Percentiles rank a stretch among this genome's conserved stretches.
Evolutionary conservation across 106 monocot species (phyloP).

Genomic region (Phalaenopsis equestris): DNA sequence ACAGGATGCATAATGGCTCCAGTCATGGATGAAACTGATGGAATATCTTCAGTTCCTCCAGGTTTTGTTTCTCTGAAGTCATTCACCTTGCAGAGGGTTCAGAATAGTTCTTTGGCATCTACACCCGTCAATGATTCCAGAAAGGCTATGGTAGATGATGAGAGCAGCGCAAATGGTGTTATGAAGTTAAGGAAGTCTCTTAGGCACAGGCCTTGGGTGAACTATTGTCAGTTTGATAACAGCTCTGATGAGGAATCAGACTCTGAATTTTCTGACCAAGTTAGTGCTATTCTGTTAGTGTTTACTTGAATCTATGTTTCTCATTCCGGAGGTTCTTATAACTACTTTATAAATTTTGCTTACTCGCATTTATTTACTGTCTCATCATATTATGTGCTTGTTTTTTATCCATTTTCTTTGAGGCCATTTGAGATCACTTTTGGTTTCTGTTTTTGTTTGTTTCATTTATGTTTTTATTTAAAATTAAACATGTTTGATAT

Average conservation of each 20-base stretch:
- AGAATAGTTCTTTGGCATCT: conserved; percentile 13
- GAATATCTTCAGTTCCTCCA: conserved; percentile 53
- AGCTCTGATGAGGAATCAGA: conserved; percentile 56
- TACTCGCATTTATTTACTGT: neutral
- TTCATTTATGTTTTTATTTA: too few relatives aligned
- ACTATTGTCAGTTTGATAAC: conserved; percentile 45
- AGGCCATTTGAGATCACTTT: too few relatives aligned
- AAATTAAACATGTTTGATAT: too few relatives aligned
- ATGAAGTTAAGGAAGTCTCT: conserved; percentile 44
- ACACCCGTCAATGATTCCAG: conserved; percentile 9
- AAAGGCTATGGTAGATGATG: conserved; percentile 12
- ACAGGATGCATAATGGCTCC: conserved; percentile 30
- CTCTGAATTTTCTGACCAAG: conserved; percentile 33
- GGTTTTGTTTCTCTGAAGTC: conserved; percentile 48
- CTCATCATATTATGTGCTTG: neutral
- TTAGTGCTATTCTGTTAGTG: conserved; percentile 11
- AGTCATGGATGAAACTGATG: conserved; percentile 26
- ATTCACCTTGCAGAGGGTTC: conserved; percentile 40
- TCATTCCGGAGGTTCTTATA: neutral
- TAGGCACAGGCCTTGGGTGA: conserved; percentile 50
- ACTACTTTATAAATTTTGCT: neutral
- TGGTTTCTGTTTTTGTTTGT: too few relatives aligned
- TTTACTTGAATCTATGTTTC: neutral
- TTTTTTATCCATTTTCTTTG: neutral
- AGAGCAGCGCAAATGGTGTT: conserved; percentile 12